phyloP scores from a whole-genome alignment of 1,284 basidiomycete species.

The Stygiomarasmius scandens region DNA sequence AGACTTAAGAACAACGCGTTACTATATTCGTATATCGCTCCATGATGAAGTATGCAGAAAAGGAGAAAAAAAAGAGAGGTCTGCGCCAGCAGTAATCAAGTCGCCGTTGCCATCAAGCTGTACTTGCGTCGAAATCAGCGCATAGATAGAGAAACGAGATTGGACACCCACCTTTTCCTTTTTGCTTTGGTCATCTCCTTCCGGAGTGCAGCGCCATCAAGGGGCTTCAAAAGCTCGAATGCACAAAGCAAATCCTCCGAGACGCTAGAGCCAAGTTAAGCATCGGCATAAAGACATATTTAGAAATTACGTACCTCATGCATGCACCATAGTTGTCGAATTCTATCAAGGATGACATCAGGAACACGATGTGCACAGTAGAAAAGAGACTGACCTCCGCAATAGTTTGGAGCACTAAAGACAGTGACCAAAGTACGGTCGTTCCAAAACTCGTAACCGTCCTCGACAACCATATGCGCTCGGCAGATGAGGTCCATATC shows the following conservation, averaged over 20 bases:
- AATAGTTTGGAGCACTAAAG: constrained; percentile 97
- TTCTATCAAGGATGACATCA: constrained; percentile 49
- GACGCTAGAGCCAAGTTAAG: constrained; percentile 58
- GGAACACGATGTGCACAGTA: not conserved
- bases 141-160: not conserved
- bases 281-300: constrained; percentile 11
- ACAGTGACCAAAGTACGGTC: constrained; percentile 98
- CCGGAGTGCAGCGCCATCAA: constrained; percentile 93
- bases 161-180: constrained; percentile 78
- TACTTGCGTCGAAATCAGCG: not conserved
- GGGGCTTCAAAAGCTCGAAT: constrained; percentile 95
- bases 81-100: constrained; percentile 18
- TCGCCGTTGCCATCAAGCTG: constrained; percentile 41
- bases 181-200: constrained; percentile 99
- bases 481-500: constrained; percentile 99
- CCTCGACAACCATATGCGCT: constrained; percentile 99
- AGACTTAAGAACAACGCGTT: constrained; percentile 8
- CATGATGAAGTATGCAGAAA: constrained; percentile 1
- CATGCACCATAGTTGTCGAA: constrained; percentile 98
- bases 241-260: constrained; percentile 97
- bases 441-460: constrained; percentile 99
- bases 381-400: constrained; percentile 76
- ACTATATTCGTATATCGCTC: constrained; percentile 21
- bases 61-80: not conserved
- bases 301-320: constrained; percentile 65